These are phyloP conservation scores for Colletotrichum gigasporum DNA, from an alignment of 2,329 filamentous ascomycete species.

Conservation along the genomic window DNA sequence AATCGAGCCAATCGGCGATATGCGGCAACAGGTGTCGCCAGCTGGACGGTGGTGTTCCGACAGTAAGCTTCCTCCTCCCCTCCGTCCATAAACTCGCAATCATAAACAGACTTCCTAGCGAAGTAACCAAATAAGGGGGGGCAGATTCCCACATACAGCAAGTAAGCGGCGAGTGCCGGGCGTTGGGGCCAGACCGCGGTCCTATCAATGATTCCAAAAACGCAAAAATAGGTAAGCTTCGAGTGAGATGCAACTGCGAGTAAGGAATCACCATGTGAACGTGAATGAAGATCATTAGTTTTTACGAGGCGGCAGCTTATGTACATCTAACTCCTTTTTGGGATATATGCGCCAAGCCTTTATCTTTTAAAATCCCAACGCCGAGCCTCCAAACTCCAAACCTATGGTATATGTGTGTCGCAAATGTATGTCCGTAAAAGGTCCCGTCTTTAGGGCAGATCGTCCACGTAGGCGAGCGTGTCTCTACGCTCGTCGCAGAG, in stretches of 20 bases:
- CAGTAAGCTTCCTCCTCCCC: background rate
- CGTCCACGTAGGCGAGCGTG: conserved; percentile 53
- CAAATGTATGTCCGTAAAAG: too few relatives aligned
- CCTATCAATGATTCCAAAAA: background rate
- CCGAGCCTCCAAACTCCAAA: background rate
- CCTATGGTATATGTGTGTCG: background rate
- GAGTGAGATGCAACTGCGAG: background rate
- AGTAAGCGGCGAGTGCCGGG: too few relatives aligned
- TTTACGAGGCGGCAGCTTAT: background rate
- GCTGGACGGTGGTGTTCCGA: background rate
- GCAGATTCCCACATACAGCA: too few relatives aligned
- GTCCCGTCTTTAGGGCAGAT: conserved; percentile 42
- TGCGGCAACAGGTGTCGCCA: background rate
- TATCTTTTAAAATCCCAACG: background rate
- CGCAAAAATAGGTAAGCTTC: background rate
- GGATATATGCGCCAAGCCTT: background rate
- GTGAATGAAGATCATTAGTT: background rate
- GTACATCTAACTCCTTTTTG: background rate
- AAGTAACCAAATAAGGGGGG: background rate
- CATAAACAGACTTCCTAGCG: background rate
- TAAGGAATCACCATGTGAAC: background rate
- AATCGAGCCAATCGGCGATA: too few relatives aligned
- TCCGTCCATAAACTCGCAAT: background rate
- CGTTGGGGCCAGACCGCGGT: background rate
- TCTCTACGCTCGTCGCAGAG: conserved; percentile 57